phyloP scores from a whole-genome alignment of 2,329 filamentous ascomycete genomes.

The Colletotrichum sojae region DNA sequence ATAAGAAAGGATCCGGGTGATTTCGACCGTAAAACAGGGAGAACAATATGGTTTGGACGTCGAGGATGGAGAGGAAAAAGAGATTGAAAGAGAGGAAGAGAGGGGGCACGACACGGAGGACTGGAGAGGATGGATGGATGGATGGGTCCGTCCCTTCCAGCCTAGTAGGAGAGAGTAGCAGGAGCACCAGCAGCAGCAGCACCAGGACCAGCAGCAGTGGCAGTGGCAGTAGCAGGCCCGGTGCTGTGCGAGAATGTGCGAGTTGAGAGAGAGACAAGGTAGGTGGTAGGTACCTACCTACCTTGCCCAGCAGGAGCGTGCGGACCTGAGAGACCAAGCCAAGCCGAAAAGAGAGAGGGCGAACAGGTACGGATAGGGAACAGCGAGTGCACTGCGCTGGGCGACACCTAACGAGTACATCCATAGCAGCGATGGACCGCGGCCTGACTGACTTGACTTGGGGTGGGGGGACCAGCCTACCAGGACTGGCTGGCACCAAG shows the following conservation, averaged over 20 bases:
- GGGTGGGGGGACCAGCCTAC: conserved; percentile 1
- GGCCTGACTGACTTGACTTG: conserved; percentile 13
- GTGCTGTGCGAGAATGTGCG: conserved; percentile 28
- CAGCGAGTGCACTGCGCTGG: conserved; percentile 33
- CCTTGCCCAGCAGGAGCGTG: conserved; percentile 32
- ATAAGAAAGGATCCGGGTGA: conserved; percentile 31
- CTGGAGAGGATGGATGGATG: conserved; percentile 30
- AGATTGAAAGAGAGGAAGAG: conserved; percentile 42
- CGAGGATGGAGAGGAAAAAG: conserved; percentile 38
- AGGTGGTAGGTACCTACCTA: not conserved
- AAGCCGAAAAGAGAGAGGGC: conserved; percentile 33
- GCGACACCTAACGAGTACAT: too few species aligned
- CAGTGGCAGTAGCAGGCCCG: conserved; percentile 5
- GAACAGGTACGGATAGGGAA: conserved; percentile 18
- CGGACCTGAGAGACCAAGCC: conserved; percentile 31
- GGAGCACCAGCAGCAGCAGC: conserved; percentile 20
- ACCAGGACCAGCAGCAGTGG: conserved; percentile 18
- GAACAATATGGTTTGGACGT: conserved; percentile 29
- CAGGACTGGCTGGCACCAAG: conserved; percentile 32
- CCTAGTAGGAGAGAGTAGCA: conserved; percentile 17
- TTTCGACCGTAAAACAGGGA: conserved; percentile 39
- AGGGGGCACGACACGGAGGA: conserved; percentile 42
- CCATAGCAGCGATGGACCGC: too few species aligned
- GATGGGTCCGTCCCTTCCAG: conserved; percentile 38
- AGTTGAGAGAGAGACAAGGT: conserved; percentile 39